Evolutionary conservation across 2,329 filamentous ascomycete genomes (phyloP), one percentile per base, ranked within the genome.

Genomic region (Stachybotrys chlorohalonatus): DNA sequence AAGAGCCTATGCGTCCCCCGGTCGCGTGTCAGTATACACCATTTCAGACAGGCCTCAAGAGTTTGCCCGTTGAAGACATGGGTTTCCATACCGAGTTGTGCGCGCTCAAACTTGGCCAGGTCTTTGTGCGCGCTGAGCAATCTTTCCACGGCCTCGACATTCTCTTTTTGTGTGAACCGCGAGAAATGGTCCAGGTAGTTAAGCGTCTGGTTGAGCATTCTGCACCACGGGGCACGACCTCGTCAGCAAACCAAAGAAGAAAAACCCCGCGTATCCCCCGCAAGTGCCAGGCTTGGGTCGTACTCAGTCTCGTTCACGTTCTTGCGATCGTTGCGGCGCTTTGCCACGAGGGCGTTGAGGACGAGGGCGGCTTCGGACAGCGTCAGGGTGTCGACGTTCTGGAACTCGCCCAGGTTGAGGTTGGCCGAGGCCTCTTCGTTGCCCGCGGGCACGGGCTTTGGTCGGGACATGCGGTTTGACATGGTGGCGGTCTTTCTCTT

Each of bases 111-210:
- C 70, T 91, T 89, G 65, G 90, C 89, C 63, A 99, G 76, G 68
- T 90, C 84, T 59, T 84, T 83, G 67, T 90, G 87, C 56, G 86
- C 82, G 61, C 88, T 88, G 59, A 96, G 80, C 63, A 96, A 77
- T 56, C 90, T 84, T 73, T 95, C 91, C 36, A 97, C 90, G n/a
- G 90, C 89, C 74, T 96, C 89, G 66, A 96, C 89, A 62, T 94
- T 94, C 70, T 95, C 90, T 70, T 93, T 91, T 65, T 92, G 86
- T 75, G 96, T 95, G 81, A 97, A 97, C 42, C 94, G 89, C 16
- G 92, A 88, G 73, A 99, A 99, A 59, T 91, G 85, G 64, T 96
- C 91, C 53, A 97, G 84, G 73, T 99, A 97, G 67, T 92, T 90
- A 60, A 91, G 81, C 31, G 93, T 96, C 71, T 95, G 92, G 59